Evolutionary conservation across 129 eudicot genomes (phyloP).

Genomic region (Flaveria bidentis): DNA sequence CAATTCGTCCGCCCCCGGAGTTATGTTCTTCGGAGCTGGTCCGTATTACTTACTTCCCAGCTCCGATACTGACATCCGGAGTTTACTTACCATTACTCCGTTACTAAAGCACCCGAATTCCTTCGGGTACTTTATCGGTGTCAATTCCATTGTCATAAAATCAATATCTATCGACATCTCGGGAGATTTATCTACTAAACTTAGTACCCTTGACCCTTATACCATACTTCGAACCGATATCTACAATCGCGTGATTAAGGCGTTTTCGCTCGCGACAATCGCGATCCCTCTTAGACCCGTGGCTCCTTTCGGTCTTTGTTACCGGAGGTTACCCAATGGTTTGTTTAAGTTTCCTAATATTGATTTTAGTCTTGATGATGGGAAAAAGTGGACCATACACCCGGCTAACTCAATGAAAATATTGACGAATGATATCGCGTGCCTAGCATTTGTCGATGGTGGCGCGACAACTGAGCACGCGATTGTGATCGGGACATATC

Average conservation of each 20-base stretch:
- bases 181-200: constrained; percentile 22
- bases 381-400: constrained; percentile 42
- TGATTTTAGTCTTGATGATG: constrained; percentile 33
- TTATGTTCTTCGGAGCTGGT: constrained; percentile 47
- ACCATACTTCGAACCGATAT: constrained; percentile 39
- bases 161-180: constrained; percentile 19
- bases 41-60: constrained; percentile 46
- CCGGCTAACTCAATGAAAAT: constrained; percentile 38
- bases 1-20: constrained; percentile 33
- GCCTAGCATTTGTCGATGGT: constrained; percentile 51
- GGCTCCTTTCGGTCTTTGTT: constrained; percentile 42
- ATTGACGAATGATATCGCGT: constrained; percentile 34
- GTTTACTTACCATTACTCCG: constrained; percentile 38
- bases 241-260: constrained; percentile 21
- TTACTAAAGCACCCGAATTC: constrained; percentile 29
- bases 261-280: constrained; percentile 28
- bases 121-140: constrained; percentile 36
- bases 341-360: constrained; percentile 31
- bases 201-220: constrained; percentile 46
- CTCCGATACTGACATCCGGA: constrained; percentile 26
- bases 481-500: constrained; percentile 46
- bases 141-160: constrained; percentile 36
- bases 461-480: constrained; percentile 36
- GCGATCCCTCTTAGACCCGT: constrained; percentile 35
- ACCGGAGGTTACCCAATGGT: constrained; percentile 6